phyloP scores from a whole-genome alignment of 1,284 basidiomycete genomes.

The Flammula alnicola region DNA sequence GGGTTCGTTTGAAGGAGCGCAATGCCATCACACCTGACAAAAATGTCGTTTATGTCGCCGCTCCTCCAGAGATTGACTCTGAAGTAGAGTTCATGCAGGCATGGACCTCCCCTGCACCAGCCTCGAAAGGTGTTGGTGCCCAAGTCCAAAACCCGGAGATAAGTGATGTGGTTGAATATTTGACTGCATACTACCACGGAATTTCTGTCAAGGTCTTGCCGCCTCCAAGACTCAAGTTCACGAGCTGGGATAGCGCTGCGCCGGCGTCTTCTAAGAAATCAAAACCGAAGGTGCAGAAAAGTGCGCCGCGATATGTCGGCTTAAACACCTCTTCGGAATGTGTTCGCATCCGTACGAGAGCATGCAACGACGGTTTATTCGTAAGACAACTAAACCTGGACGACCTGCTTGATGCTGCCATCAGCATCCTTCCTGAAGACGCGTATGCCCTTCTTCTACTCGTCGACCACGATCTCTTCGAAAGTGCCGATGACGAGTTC shows the following conservation, averaged over 20 bases:
- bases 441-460: slow-evolving; percentile 39
- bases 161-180: slow-evolving; percentile 32
- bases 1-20: slow-evolving; percentile 32
- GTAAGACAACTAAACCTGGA: slow-evolving; percentile 38
- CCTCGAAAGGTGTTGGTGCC: slow-evolving; percentile 6
- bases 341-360: slow-evolving; percentile 35
- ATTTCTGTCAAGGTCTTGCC: slow-evolving; percentile 31
- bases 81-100: slow-evolving; percentile 25
- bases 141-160: slow-evolving; percentile 11
- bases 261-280: slow-evolving; percentile 4
- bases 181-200: slow-evolving; percentile 38
- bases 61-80: slow-evolving; percentile 30
- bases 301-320: slow-evolving; percentile 28
- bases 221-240: slow-evolving; percentile 27
- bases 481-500: slow-evolving; percentile 38
- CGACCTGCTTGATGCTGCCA: slow-evolving; percentile 39
- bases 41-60: slow-evolving; percentile 35
- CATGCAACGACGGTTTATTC: slow-evolving; percentile 29
- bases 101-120: slow-evolving; percentile 25
- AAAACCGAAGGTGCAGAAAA: slow-evolving; percentile 14
- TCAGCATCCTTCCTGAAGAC: slow-evolving; percentile 35
- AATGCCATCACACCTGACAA: slow-evolving; percentile 31
- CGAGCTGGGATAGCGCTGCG: slow-evolving; percentile 28
- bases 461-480: slow-evolving; percentile 38
- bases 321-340: slow-evolving; percentile 32